phyloP scores from a whole-genome alignment of 2,329 filamentous ascomycete genomes.

The Curvularia sp. region DNA sequence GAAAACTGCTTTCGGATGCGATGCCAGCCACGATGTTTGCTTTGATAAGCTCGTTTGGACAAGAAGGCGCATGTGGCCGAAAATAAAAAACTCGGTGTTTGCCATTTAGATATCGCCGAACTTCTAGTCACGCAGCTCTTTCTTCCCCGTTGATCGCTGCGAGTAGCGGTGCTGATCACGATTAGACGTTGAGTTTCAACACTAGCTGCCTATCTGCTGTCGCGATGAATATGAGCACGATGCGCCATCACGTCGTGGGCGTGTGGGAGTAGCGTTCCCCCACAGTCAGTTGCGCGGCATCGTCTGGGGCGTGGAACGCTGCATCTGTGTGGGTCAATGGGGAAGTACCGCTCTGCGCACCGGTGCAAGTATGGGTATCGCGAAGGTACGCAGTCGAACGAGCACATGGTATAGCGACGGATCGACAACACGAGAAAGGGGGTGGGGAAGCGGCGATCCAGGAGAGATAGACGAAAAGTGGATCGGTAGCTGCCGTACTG shows the following conservation, averaged over 20 bases:
- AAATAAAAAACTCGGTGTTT: no score
- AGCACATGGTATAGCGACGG: neutral
- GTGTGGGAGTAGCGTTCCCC: constrained; percentile 21
- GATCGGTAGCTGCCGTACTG: neutral
- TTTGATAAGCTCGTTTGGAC: constrained; percentile 20
- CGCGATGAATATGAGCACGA: constrained; percentile 23
- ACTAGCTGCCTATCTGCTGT: constrained; percentile 29
- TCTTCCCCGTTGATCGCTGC: neutral
- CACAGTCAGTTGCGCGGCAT: constrained; percentile 22
- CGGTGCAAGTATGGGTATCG: constrained; percentile 19
- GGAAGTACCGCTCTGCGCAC: constrained; percentile 14
- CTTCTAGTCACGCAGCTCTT: no score
- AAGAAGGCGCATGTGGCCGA: constrained; percentile 18
- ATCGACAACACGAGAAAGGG: no score
- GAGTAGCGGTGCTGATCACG: neutral
- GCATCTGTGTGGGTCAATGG: constrained; percentile 23
- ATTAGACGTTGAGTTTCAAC: constrained; percentile 24
- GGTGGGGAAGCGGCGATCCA: no score
- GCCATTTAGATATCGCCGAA: no score
- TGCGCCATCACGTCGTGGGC: constrained; percentile 27
- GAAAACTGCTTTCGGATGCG: constrained; percentile 5
- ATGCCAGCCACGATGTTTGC: constrained; percentile 23
- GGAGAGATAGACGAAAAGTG: neutral
- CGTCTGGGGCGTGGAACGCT: constrained; percentile 22
- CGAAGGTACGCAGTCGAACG: constrained; percentile 11